Conservation (phyloP, 2,329 filamentous ascomycete species). For the Aspergillus texensis region DNA sequence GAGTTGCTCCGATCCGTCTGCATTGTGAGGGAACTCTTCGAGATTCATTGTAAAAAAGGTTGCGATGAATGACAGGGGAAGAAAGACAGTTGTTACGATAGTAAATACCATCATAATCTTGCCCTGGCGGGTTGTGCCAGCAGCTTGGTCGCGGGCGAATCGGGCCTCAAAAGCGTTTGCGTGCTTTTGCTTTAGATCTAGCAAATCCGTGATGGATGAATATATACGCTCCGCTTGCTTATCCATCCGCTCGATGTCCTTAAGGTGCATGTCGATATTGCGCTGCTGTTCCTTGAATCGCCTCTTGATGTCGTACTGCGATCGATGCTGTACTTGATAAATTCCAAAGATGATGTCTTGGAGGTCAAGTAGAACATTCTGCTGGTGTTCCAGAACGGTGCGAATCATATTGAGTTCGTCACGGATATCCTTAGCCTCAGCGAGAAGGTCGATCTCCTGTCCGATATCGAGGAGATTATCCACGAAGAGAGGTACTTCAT, state of each 20-base stretch:
- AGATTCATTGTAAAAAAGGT: constrained; percentile 60
- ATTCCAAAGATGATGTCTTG: constrained; percentile 41
- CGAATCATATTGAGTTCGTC: constrained; percentile 68
- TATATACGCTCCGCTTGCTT: constrained; percentile 64
- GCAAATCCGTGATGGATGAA: constrained; percentile 61
- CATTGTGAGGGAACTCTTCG: constrained; percentile 47
- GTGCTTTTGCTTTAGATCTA: constrained; percentile 71
- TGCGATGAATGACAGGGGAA: constrained; percentile 59
- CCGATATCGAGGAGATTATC: constrained; percentile 56
- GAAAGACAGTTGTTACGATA: constrained; percentile 61
- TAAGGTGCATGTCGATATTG: constrained; percentile 59
- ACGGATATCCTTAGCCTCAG: constrained; percentile 68
- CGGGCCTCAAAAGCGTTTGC: constrained; percentile 69
- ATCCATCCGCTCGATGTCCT: constrained; percentile 66
- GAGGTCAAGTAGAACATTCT: constrained; percentile 38
- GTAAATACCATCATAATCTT: constrained; percentile 63
- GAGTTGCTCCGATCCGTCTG: constrained; percentile 38
- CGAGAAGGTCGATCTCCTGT: constrained; percentile 61
- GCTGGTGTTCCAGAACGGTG: constrained; percentile 42
- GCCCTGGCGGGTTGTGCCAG: constrained; percentile 60
- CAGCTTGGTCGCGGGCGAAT: constrained; percentile 60
- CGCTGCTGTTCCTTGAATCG: constrained; percentile 61
- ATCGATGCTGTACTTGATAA: constrained; percentile 35
- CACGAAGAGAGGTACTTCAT: constrained; percentile 51
- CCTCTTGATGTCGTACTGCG: constrained; percentile 54